Conservation (phyloP, 306 rosid species). For the Castanospermum australe region DNA sequence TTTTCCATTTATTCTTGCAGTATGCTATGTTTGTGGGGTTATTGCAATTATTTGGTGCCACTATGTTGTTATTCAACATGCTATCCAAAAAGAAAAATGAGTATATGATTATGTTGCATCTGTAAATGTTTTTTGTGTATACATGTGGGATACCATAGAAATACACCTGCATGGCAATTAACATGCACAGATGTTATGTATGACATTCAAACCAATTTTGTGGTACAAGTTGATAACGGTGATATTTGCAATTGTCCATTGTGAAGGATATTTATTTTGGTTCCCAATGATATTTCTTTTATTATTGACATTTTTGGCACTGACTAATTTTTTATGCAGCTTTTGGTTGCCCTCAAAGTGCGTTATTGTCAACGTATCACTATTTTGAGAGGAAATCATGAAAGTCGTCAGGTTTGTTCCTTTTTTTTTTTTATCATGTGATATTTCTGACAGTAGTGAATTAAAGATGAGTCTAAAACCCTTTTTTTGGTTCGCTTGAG, state of each 20-base stretch:
- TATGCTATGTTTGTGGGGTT: constrained; percentile 5
- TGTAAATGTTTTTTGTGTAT: background rate
- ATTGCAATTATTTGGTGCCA: background rate
- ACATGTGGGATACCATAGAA: constrained; percentile 4
- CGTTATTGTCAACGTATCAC: constrained; percentile 89
- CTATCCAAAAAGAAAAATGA: background rate
- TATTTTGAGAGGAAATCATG: constrained; percentile 97
- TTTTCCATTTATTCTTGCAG: background rate
- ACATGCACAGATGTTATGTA: background rate
- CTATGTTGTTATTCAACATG: background rate
- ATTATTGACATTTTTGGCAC: background rate
- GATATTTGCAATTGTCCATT: background rate
- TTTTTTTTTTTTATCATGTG: background rate
- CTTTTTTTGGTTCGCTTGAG: background rate
- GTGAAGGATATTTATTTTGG: background rate
- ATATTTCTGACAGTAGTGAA: background rate
- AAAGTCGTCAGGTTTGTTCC: constrained; percentile 91
- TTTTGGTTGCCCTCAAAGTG: constrained; percentile 93
- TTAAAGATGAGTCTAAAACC: background rate
- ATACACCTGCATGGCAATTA: background rate
- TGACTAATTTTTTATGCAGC: constrained; percentile 52
- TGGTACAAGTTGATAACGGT: background rate
- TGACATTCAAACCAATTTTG: constrained; percentile 8
- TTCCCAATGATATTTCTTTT: constrained; percentile 10
- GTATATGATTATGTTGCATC: background rate